These are phyloP conservation scores for Trichoderma guizhouense DNA, from an alignment of 2,329 filamentous ascomycete species.

Conservation along the genomic window DNA sequence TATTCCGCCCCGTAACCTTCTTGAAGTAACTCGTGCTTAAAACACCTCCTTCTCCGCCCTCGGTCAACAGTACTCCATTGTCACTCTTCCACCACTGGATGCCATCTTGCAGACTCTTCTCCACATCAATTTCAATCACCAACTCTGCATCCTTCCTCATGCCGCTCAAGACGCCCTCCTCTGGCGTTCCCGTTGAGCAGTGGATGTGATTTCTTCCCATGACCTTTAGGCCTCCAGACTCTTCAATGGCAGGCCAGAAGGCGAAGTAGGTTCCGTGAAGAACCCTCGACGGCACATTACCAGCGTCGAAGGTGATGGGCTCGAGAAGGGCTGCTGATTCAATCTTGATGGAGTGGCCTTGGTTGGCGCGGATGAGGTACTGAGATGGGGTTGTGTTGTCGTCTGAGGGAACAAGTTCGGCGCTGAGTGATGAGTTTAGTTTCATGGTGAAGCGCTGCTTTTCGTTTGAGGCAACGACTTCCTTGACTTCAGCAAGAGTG, in stretches of 20 bases:
- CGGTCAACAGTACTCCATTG: constrained; percentile 71
- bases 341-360: constrained; percentile 82
- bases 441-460: constrained; percentile 90
- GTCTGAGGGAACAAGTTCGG: constrained; percentile 25
- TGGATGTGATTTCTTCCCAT: constrained; percentile 91
- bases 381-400: constrained; percentile 51
- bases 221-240: constrained; percentile 70
- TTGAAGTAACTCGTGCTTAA: constrained; percentile 67
- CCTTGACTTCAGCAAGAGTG: constrained; percentile 70
- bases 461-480: constrained; percentile 69
- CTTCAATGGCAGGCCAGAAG: constrained; percentile 72
- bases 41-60: constrained; percentile 56
- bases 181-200: constrained; percentile 72
- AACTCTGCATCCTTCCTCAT: constrained; percentile 78
- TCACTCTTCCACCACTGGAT: constrained; percentile 76
- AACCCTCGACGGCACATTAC: constrained; percentile 61
- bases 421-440: constrained; percentile 55
- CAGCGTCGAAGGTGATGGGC: constrained; percentile 53
- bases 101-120: constrained; percentile 58
- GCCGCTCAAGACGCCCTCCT: constrained; percentile 64
- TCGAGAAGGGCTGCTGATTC: constrained; percentile 69
- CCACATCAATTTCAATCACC: constrained; percentile 72
- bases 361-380: constrained; percentile 91
- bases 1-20: constrained; percentile 62
- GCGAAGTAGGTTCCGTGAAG: constrained; percentile 88